Base-by-base conservation (phyloP, 371 early-diverging fungal species). In the Circinella minor region DNA sequence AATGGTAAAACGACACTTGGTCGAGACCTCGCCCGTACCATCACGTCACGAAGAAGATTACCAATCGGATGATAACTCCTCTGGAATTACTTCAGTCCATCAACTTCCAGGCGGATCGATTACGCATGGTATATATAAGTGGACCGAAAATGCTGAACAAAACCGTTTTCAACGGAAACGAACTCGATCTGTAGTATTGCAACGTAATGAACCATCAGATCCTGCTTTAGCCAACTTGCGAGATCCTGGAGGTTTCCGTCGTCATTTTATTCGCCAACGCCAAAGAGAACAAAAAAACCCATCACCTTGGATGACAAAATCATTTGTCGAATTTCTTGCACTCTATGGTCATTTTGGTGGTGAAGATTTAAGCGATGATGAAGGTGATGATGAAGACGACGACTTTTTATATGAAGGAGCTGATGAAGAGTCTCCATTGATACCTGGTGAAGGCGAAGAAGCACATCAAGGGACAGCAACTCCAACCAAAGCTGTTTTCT, bases 261-360 rank as follows among this genome's bases (percentile, higher is more conserved):
- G 98, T 11, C 92, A 94, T 76, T 96, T 90, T 81, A 71, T 98
- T 72, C 86, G 89, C 47, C 96, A 96, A 36, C 83, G 80, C 36
- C 81, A 81, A 57, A 77, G 86, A 65, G 93, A 93, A 20, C 87
- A 43, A 9, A 6, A 84, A 38, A 76, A 81, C 13, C 89, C 88
- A 15, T 85, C 90, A 60, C 85, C 85, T 63, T 85, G 92, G 65
- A 80, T 96, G 68, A 95, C 97, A 3, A 79, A 87, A 48, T 92
- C 91, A 68, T 98, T 96, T 88, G 91, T 96, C 48, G 98, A 97
- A 73, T 97, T 96, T 71, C 84, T 98, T 69, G 93, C 92, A 36
- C 79, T 98, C 71, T 97, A 94, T 72, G 96, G 97, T 36, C 95
- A 94, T 77, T 98, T 96, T 84, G 98, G 96, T 46, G 98, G 98